Base-by-base conservation (phyloP, 179 eudicot genomes). In the Sideroxylon spinosum region DNA sequence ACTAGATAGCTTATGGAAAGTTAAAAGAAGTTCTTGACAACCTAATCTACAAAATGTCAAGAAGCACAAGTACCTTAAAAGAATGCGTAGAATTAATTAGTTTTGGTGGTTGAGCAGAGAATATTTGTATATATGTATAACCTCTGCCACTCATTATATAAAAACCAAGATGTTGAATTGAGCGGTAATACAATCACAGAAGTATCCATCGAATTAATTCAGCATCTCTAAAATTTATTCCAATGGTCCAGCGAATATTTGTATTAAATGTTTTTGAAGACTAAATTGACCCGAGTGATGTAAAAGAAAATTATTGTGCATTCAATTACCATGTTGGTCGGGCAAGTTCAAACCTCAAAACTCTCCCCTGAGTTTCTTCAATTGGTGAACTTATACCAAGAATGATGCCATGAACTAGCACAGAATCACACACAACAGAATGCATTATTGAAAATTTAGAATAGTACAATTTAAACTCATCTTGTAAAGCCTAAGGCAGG, bases 351-450 rank as follows among this genome's bases (percentile, higher is more conserved):
- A 37, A 37, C 44, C 44, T 1, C 44, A 37, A 37, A 3, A 37
- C 44, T 37, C 44, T 37, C 44, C 44, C 44, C 44, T 3, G 44
- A 37, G 3, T 37, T 37, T 37, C 44, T 37, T 37, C 3, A 6
- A 32, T 68, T 50, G 9, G 61, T 55, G 9, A 16, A 55, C 55
- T 55, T 23, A 25, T 50, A 71, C 75, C 19, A 71, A 52, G 20
- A 7, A 71, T 71, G 32, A 52, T 71, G 62, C 64, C 49, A 16
- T 25, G 63, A 53, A 73, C 46, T 26, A n/a, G 63, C 63, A 52
- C 17, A 73, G 12, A 9, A 49, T 25, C n/a, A 50, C 13, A 28
- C 6, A 69, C 22, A 48, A 20, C 11, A 69, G 71, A 69, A 25
- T 20, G 57, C 20, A 50, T 14, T 48, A 48, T 37, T 19, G 22